A percentile compares a stretch with the other conserved stretches of the same genome.
Conservation (phyloP, 441 rosid species). For the Breynia disticha region DNA sequence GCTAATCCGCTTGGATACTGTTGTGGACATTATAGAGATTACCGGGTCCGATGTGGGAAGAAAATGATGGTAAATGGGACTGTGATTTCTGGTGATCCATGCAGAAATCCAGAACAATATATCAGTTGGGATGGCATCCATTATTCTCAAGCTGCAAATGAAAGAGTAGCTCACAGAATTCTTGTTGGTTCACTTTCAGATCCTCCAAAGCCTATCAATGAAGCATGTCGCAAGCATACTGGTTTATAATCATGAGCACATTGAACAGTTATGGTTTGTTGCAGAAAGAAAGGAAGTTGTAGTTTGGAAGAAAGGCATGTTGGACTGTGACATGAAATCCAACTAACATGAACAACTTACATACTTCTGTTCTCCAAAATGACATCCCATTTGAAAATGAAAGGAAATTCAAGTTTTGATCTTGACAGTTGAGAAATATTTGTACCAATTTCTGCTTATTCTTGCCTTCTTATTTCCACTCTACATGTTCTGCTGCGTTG, state of each 20-base stretch:
- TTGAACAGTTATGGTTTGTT: neutral
- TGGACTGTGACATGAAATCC: no score
- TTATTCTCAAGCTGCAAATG: slow-evolving; percentile 28
- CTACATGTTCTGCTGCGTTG: no score
- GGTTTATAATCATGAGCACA: neutral
- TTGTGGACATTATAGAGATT: slow-evolving; percentile 25
- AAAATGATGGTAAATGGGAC: slow-evolving; percentile 22
- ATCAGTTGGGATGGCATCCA: slow-evolving; percentile 34
- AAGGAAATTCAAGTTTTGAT: no score
- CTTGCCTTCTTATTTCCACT: no score
- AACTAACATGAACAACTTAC: no score
- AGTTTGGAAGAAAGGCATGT: no score
- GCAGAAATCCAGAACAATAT: slow-evolving; percentile 22
- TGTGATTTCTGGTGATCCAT: slow-evolving; percentile 14
- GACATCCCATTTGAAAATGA: no score
- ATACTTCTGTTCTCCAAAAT: no score
- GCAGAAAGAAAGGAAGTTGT: no score
- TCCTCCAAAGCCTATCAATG: slow-evolving; percentile 15
- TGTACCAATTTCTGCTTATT: no score
- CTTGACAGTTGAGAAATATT: no score
- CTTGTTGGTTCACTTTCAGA: slow-evolving; percentile 24
- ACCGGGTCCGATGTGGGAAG: neutral
- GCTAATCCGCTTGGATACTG: slow-evolving; percentile 19
- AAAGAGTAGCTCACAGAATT: slow-evolving; percentile 20
- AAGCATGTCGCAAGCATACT: slow-evolving; percentile 5